Base-by-base conservation (phyloP, 257 asterid genomes). In the Sherardia arvensis region DNA sequence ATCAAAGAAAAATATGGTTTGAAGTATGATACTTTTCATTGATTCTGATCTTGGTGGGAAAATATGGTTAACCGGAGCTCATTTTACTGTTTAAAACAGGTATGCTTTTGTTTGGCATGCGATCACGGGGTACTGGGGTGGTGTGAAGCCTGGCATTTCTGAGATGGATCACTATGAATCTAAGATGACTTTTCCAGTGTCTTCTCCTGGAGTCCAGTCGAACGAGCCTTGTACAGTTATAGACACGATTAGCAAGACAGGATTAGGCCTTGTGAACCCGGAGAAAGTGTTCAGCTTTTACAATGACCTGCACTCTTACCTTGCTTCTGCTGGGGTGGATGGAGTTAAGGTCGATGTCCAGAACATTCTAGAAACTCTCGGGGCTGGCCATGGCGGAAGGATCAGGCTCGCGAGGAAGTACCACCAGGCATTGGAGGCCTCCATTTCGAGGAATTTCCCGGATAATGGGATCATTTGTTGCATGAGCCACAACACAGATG, bases 401-500 rank as follows among this genome's bases (percentile, higher is more conserved):
- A 89, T 91, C 51, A 86, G 78, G 74, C 96, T 91, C 9, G 87
- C 96, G 10, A 78, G 87, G 59, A 88, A 81, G 66, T 91, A 83
- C 61, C 96, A 88, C 72, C 96, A 84, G 66, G 94, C 98, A 6
- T 65, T 91, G 69, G 98, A 91, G 71, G 94, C 92, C 0, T 91
- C 98, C 15, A 80, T 91, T 54, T 66, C 87, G 8, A 72, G 82
- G 58, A 88, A 91, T 10, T 91, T 91, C 43, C 88, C 80, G 15
- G 96, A 91, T 71, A 91, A 88, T 66, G 96, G 98, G 5, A 86
- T 91, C 18, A 91, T 91, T 68, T 86, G 88, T 15, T 91, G 98
- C 81, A 91, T 91, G 96, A 91, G 95, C 72, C 98, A 88, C 80
- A 86, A 82, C 75, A 86, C 95, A 3, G 96, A 88, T 72, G 88